Evolutionary conservation across 192 early-diverging fungal genomes (phyloP).

Genomic region (Entomortierella beljakovae): DNA sequence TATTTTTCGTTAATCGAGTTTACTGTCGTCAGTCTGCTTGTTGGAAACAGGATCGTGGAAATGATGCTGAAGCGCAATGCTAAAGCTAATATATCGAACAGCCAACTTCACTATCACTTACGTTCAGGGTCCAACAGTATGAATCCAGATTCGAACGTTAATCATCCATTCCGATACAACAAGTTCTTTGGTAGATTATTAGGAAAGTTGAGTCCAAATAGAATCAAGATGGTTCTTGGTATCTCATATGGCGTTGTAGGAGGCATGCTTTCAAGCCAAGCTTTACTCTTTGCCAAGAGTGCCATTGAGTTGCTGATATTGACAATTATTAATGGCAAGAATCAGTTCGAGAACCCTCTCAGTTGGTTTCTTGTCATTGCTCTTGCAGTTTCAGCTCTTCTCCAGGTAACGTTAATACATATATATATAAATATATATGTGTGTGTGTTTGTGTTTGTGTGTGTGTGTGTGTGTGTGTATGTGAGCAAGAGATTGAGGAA

Average conservation of each 20-base stretch:
- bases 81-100: constrained; percentile 7
- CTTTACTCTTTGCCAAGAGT: constrained; percentile 81
- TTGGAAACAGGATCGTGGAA: constrained; percentile 60
- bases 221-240: constrained; percentile 60
- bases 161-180: constrained; percentile 1
- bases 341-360: constrained; percentile 77
- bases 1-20: constrained; percentile 71
- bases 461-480: too few species aligned
- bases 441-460: neutral
- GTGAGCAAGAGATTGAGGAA: neutral
- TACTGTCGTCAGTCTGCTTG: constrained; percentile 61
- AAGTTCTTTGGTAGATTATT: constrained; percentile 13
- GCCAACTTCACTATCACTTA: constrained; percentile 2
- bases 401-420: constrained; percentile 58
- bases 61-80: constrained; percentile 28
- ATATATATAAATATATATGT: neutral
- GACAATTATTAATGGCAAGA: constrained; percentile 63
- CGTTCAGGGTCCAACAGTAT: constrained; percentile 22
- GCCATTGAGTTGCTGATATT: constrained; percentile 79
- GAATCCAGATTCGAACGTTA: constrained; percentile 1
- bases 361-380: constrained; percentile 74
- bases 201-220: constrained; percentile 36
- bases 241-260: constrained; percentile 75
- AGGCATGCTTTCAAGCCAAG: constrained; percentile 80
- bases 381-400: constrained; percentile 62